A percentile compares a stretch with the other conserved stretches of the same genome.
Evolutionary conservation across 2,329 filamentous ascomycete species (phyloP).

Genomic region (Bipolaris victoriae): DNA sequence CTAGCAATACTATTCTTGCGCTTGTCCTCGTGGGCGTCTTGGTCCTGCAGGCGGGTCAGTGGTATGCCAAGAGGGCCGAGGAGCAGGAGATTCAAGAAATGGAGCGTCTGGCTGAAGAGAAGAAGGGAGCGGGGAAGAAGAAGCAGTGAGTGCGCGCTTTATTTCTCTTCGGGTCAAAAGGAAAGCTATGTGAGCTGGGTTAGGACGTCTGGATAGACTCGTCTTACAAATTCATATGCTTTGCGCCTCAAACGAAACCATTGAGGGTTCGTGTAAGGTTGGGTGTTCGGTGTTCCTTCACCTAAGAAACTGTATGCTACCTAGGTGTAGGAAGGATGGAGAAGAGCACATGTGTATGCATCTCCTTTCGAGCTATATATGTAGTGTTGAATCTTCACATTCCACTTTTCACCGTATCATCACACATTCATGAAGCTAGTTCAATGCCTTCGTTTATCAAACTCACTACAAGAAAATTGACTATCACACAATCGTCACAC

Average conservation of each 20-base stretch:
- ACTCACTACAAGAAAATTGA: too few relatives aligned
- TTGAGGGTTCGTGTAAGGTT: background rate
- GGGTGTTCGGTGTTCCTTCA: background rate
- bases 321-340: too few relatives aligned
- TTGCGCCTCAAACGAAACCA: background rate
- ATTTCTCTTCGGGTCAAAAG: background rate
- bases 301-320: too few relatives aligned
- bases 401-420: too few relatives aligned
- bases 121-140: constrained; percentile 44
- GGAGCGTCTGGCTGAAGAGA: constrained; percentile 54
- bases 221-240: background rate
- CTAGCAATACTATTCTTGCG: constrained; percentile 94
- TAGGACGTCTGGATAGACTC: background rate
- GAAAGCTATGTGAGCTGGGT: background rate
- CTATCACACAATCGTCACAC: too few relatives aligned
- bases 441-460: too few relatives aligned
- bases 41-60: constrained; percentile 93
- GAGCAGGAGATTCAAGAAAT: constrained; percentile 75
- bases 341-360: too few relatives aligned
- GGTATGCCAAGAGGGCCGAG: constrained; percentile 97
- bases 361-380: too few relatives aligned
- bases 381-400: too few relatives aligned
- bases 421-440: too few relatives aligned
- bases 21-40: constrained; percentile 90
- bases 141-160: constrained; percentile 32